Base-by-base conservation (phyloP, 116 monocot species). In the Trichopus zeylanicus region DNA sequence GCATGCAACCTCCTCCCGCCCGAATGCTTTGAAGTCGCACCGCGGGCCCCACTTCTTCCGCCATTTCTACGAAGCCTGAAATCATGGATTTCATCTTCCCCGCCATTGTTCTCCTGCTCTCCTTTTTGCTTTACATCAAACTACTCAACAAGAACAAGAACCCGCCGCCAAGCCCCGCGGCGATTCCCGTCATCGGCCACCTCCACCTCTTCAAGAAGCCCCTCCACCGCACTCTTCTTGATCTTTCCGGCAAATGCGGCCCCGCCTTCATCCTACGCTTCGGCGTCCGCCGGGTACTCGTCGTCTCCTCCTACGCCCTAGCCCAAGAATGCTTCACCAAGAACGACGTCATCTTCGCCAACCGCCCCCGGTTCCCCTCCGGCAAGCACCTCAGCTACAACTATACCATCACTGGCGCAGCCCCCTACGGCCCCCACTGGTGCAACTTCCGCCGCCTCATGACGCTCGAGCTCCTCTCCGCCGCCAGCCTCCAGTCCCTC, bases 291-390 rank as follows among this genome's bases (percentile, higher is more conserved):
- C 57, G 25, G 1, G 62, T 39, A n/a, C 57, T 78, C 59, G n/a
- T 72, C n/a, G 39, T 67, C 31, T 63, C 78, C 10, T 72, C 67
- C 28, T 23, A 51, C 13, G 26, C 28, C 23, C 29, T 51, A 0
- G 72, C 57, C 39, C 62, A 59, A 37, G 67, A 78, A 21, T 78
- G 72, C 58, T 55, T 78, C 23, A 49, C 57, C 5, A 59, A 30
- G 7, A 6, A 67, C 29, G 67, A 78, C 39, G 18, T 72, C 39
- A n/a, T 30, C 59, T 78, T 78, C 46, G 53, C 67, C 39, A 46
- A 68, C 63, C 72, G 72, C 15, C 62, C 67, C 1, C 48, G 7
- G 1, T 55, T 63, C 22, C 51, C 48, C 7, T 48, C 48, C 15
- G 11, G 30, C n/a, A 33, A 56, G n/a, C 0, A 25, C 4, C 38